phyloP scores from a whole-genome alignment of 2,329 filamentous ascomycete genomes.

The Monosporascus ibericus region DNA sequence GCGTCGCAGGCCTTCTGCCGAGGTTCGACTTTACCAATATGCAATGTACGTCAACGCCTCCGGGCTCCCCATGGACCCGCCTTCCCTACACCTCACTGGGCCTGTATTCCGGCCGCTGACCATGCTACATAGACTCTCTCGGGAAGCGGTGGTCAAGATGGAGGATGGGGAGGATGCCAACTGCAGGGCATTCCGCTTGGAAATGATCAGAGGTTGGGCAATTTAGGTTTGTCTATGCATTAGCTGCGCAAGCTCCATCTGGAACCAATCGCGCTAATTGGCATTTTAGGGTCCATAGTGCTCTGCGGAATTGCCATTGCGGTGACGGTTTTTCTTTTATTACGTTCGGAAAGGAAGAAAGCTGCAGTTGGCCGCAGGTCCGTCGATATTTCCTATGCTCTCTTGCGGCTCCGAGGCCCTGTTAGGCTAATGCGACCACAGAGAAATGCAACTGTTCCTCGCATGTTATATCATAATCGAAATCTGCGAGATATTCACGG shows the following conservation, averaged over 20 bases:
- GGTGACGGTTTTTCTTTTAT: constrained; percentile 60
- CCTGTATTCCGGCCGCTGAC: constrained; percentile 10
- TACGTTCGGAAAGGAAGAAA: constrained; percentile 80
- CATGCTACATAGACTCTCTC: constrained; percentile 54
- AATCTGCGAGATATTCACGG: constrained; percentile 94
- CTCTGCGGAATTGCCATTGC: constrained; percentile 72
- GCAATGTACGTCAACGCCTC: constrained; percentile 60
- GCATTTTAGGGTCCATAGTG: constrained; percentile 70
- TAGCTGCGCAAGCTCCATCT: not conserved
- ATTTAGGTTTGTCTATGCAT: constrained; percentile 59
- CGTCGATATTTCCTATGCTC: constrained; percentile 16
- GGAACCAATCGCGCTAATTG: constrained; percentile 12
- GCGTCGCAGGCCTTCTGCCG: constrained; percentile 66
- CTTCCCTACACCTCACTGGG: not conserved
- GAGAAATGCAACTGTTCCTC: constrained; percentile 96
- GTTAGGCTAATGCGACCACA: constrained; percentile 32
- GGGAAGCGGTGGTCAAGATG: constrained; percentile 49
- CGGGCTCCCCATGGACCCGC: no score
- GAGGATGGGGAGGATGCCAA: constrained; percentile 63
- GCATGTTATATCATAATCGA: constrained; percentile 78
- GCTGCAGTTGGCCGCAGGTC: constrained; percentile 92
- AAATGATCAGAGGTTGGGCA: constrained; percentile 62
- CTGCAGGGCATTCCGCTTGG: constrained; percentile 70
- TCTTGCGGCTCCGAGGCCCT: not conserved
- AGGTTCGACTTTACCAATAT: constrained; percentile 76